These are phyloP conservation scores for Skeletonema potamos DNA, from an alignment of 108 stramenopile genomes.

Conservation along the genomic window DNA sequence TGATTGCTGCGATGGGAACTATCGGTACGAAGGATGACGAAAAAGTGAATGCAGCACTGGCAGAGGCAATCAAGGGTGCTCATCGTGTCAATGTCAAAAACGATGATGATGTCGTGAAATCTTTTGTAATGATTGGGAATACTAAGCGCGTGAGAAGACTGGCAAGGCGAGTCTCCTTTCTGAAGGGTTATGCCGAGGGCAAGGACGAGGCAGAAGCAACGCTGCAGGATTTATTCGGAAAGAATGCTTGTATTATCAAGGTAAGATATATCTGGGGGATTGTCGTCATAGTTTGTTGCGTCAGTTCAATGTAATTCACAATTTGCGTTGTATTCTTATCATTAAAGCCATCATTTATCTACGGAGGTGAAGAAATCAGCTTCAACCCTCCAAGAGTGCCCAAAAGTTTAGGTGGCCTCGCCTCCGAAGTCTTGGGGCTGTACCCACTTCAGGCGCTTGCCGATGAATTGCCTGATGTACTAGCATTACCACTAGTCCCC, in stretches of 20 bases:
- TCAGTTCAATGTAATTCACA: not conserved
- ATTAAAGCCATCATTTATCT: not conserved
- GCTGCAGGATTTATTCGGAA: not conserved
- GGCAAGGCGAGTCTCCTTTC: not conserved
- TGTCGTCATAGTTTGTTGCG: not conserved
- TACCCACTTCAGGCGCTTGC: slow-evolving; percentile 1
- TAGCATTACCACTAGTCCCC: not conserved
- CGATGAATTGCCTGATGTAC: not conserved
- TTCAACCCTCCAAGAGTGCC: not conserved
- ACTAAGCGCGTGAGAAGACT: not conserved
- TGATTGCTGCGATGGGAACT: slow-evolving; percentile 3
- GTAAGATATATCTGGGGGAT: not conserved
- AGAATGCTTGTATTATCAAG: not conserved
- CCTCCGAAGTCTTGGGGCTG: not conserved
- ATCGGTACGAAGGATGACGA: not conserved
- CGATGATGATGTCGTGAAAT: not conserved
- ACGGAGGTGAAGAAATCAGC: slow-evolving; percentile 1
- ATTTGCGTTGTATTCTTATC: not conserved
- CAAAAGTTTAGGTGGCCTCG: not conserved
- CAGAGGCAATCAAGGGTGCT: not conserved
- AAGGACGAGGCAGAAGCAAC: not conserved
- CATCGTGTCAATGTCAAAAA: not conserved
- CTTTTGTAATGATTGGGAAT: slow-evolving; percentile 2
- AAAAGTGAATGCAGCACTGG: not conserved
- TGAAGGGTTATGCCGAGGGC: not conserved